A percentile compares a stretch with the other conserved stretches of the same genome.
These are phyloP conservation scores for Dendrobium nobile DNA, from an alignment of 106 monocot genomes.

Conservation along the genomic window DNA sequence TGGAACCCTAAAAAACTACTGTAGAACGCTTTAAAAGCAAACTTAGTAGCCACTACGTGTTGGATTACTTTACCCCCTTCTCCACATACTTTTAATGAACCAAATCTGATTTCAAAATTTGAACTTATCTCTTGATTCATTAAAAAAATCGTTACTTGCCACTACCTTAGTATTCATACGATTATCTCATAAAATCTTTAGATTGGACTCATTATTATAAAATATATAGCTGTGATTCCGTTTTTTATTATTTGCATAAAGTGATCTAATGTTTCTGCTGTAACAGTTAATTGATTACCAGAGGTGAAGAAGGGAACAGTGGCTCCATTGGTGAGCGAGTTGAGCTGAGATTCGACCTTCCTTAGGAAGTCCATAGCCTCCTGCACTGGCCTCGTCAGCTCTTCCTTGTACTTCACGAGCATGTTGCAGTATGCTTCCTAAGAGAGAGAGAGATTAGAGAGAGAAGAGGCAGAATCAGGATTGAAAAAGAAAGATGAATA, in stretches of 20 bases:
- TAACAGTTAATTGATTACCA: constrained; percentile 21
- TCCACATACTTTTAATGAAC: neutral
- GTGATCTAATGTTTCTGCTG: neutral
- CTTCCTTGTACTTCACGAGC: constrained; percentile 68
- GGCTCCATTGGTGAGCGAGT: constrained; percentile 38
- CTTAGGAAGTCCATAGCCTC: constrained; percentile 74
- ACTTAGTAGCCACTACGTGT: constrained; percentile 8
- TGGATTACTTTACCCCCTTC: neutral
- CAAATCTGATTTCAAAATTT: neutral
- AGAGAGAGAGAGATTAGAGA: neutral
- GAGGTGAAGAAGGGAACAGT: constrained; percentile 22
- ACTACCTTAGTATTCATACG: neutral
- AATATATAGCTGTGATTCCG: neutral
- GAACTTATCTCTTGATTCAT: constrained; percentile 1
- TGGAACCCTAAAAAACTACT: constrained; percentile 6
- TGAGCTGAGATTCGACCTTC: constrained; percentile 57
- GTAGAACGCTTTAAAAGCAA: neutral
- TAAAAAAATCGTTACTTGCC: neutral
- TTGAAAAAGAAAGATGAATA: too few species aligned
- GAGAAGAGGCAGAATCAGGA: too few species aligned
- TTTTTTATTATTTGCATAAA: neutral
- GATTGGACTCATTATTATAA: neutral
- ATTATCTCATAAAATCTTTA: neutral
- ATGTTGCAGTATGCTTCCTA: constrained; percentile 72
- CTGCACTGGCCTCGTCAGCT: constrained; percentile 57